Evolutionary conservation across 2,329 filamentous ascomycete species (phyloP).

Genomic region (Cordyceps cateniannulata): DNA sequence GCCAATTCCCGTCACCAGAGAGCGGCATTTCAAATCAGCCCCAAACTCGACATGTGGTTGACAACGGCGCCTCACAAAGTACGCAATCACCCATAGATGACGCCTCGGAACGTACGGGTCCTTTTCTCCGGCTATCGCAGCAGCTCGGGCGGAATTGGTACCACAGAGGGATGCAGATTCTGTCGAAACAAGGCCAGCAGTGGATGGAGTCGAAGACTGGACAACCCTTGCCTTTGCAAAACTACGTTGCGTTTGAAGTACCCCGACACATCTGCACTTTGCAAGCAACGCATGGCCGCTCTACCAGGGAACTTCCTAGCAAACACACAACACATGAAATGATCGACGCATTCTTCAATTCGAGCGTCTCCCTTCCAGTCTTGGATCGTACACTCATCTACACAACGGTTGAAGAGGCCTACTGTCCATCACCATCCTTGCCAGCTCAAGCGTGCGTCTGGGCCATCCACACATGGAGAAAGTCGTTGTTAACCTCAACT

Average conservation of each 20-base stretch:
- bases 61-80: neutral
- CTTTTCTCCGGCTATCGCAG: neutral
- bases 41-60: neutral
- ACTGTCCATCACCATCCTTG: neutral
- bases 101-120: neutral
- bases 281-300: neutral
- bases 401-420: constrained; percentile 9
- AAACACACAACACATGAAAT: neutral
- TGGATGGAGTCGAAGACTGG: constrained; percentile 14
- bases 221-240: neutral
- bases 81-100: neutral
- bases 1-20: neutral
- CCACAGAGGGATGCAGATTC: constrained; percentile 14
- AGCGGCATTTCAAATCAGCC: neutral
- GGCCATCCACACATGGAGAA: constrained; percentile 12
- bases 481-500: no score
- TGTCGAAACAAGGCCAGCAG: constrained; percentile 10
- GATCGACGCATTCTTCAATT: neutral
- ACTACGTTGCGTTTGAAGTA: neutral
- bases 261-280: neutral
- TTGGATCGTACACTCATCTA: constrained; percentile 11
- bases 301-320: neutral
- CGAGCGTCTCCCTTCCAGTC: neutral
- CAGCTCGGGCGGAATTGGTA: constrained; percentile 12
- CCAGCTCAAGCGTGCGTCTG: constrained; percentile 16